Percentiles rank a stretch among this genome's conserved stretches.
These are phyloP conservation scores for Backusella morwellensis DNA, from an alignment of 192 early-diverging fungal species.

Conservation along the genomic window DNA sequence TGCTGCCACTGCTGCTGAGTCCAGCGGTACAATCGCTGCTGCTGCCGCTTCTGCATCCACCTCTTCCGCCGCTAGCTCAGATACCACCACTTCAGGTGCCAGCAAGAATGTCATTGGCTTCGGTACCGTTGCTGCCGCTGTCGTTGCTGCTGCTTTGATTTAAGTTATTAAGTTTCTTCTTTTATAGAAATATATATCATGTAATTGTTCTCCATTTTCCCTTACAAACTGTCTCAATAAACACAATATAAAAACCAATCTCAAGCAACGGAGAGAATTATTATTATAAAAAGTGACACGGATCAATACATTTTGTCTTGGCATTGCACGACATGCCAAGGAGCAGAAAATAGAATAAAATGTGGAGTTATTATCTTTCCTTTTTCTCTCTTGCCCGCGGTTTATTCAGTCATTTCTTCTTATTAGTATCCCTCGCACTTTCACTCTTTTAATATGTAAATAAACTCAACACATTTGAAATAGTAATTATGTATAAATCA, in stretches of 20 bases:
- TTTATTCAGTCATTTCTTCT: neutral
- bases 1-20: neutral
- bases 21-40: neutral
- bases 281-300: neutral
- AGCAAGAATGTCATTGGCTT: neutral
- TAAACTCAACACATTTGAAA: too few relatives aligned
- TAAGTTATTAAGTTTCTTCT: neutral
- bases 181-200: neutral
- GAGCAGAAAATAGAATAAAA: neutral
- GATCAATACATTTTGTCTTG: neutral
- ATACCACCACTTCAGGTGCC: slow-evolving; percentile 3
- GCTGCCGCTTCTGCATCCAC: slow-evolving; percentile 8
- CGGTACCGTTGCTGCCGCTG: neutral
- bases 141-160: slow-evolving; percentile 7
- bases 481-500: neutral
- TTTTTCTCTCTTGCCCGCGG: neutral
- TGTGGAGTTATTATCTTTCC: neutral
- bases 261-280: too few relatives aligned
- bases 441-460: too few relatives aligned
- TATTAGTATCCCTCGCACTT: too few relatives aligned
- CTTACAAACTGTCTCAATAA: neutral
- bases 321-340: slow-evolving; percentile 7
- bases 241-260: neutral
- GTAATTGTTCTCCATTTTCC: neutral
- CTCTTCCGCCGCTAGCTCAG: neutral